Evolutionary conservation across 2,329 filamentous ascomycete genomes (phyloP).

Genomic region (Verticillium nubilum): DNA sequence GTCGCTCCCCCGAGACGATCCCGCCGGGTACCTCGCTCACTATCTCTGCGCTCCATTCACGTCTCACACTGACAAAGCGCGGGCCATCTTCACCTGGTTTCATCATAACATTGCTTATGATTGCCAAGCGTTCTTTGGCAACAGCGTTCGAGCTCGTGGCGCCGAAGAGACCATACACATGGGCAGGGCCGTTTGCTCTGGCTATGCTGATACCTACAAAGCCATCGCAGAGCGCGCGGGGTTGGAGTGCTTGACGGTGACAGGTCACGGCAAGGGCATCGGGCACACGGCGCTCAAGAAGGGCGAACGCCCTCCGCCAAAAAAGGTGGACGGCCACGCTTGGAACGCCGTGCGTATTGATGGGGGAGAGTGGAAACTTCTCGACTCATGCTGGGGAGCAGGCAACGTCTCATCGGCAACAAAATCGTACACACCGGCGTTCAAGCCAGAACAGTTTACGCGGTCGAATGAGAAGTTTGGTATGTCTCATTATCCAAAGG

Average conservation of each 20-base stretch:
- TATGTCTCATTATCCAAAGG: constrained; percentile 68
- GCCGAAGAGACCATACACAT: constrained; percentile 68
- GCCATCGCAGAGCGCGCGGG: constrained; percentile 75
- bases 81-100: constrained; percentile 90
- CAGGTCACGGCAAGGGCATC: constrained; percentile 82
- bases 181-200: constrained; percentile 85
- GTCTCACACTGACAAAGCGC: constrained; percentile 83
- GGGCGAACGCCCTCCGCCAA: constrained; percentile 61
- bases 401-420: constrained; percentile 54
- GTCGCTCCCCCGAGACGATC: constrained; percentile 59
- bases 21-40: constrained; percentile 69
- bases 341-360: constrained; percentile 94
- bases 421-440: constrained; percentile 59
- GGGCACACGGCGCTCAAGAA: constrained; percentile 60
- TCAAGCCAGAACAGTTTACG: constrained; percentile 58
- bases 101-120: constrained; percentile 93
- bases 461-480: constrained; percentile 75
- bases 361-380: constrained; percentile 79
- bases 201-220: constrained; percentile 79
- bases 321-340: constrained; percentile 63
- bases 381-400: constrained; percentile 92
- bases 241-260: constrained; percentile 68
- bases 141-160: constrained; percentile 59
- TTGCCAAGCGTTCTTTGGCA: constrained; percentile 69
- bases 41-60: constrained; percentile 74